These are phyloP conservation scores for Cordyceps pruinosa DNA, from an alignment of 2,329 filamentous ascomycete genomes.

Conservation along the genomic window DNA sequence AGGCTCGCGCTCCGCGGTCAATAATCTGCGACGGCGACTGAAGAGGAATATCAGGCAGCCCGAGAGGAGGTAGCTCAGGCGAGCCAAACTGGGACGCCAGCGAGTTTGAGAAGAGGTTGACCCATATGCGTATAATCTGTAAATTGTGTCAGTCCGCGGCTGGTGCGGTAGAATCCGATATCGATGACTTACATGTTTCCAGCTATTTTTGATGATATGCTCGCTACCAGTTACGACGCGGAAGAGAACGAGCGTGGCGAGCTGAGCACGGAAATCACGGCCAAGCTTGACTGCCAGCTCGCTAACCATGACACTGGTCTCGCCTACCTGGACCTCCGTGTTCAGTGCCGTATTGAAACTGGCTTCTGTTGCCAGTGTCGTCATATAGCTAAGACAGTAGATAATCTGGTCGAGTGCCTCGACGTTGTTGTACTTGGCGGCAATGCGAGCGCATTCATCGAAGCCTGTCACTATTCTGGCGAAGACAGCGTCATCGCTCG, in stretches of 20 bases:
- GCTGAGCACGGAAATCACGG: constrained; percentile 83
- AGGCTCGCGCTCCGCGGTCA: constrained; percentile 71
- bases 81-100: constrained; percentile 76
- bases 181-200: constrained; percentile 63
- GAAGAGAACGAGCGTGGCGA: constrained; percentile 93
- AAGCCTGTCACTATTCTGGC: constrained; percentile 90
- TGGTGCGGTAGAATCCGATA: not conserved
- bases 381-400: constrained; percentile 83
- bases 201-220: constrained; percentile 64
- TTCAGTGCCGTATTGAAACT: constrained; percentile 82
- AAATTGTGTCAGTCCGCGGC: constrained; percentile 29
- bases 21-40: constrained; percentile 90
- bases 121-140: constrained; percentile 81
- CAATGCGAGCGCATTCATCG: constrained; percentile 91
- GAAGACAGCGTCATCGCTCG: constrained; percentile 92
- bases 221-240: constrained; percentile 84
- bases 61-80: constrained; percentile 54
- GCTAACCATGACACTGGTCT: constrained; percentile 96
- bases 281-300: constrained; percentile 95
- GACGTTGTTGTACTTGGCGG: constrained; percentile 71
- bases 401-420: constrained; percentile 92
- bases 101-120: constrained; percentile 94
- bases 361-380: constrained; percentile 69
- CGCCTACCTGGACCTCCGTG: constrained; percentile 87
- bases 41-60: constrained; percentile 75